Conservation (phyloP, 495 filamentous ascomycete genomes). For the Choiromyces venosus region DNA sequence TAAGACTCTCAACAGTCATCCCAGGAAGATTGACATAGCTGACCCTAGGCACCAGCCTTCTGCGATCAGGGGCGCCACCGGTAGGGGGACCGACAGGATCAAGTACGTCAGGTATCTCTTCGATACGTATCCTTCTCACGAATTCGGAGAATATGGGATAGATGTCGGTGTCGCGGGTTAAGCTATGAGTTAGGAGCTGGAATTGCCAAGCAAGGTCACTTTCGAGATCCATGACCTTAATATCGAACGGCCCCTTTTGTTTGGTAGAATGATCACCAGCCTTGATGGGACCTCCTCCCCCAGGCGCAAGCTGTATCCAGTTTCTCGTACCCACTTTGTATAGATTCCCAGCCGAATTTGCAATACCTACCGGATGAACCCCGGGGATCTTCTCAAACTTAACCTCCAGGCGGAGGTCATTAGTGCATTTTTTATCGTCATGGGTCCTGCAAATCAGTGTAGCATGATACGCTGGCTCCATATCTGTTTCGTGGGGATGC, state of each 20-base stretch:
- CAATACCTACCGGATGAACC: conserved; percentile 22
- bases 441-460: conserved; percentile 32
- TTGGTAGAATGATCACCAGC: conserved; percentile 21
- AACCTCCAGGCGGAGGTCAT: conserved; percentile 35
- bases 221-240: conserved; percentile 40
- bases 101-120: conserved; percentile 38
- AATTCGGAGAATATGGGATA: conserved; percentile 40
- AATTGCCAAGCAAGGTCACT: conserved; percentile 38
- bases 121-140: conserved; percentile 27
- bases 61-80: conserved; percentile 20
- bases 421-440: conserved; percentile 18
- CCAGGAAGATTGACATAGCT: conserved; percentile 36
- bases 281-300: conserved; percentile 17
- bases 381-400: conserved; percentile 36
- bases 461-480: conserved; percentile 28
- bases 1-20: conserved; percentile 28
- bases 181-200: conserved; percentile 27
- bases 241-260: conserved; percentile 27
- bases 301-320: conserved; percentile 22
- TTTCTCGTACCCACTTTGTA: conserved; percentile 23
- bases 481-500: neutral
- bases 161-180: conserved; percentile 18
- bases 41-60: conserved; percentile 30
- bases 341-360: conserved; percentile 22
- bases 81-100: conserved; percentile 20